phyloP scores from a whole-genome alignment of 2,329 filamentous ascomycete genomes.

The Sphaerulina vaccinii region DNA sequence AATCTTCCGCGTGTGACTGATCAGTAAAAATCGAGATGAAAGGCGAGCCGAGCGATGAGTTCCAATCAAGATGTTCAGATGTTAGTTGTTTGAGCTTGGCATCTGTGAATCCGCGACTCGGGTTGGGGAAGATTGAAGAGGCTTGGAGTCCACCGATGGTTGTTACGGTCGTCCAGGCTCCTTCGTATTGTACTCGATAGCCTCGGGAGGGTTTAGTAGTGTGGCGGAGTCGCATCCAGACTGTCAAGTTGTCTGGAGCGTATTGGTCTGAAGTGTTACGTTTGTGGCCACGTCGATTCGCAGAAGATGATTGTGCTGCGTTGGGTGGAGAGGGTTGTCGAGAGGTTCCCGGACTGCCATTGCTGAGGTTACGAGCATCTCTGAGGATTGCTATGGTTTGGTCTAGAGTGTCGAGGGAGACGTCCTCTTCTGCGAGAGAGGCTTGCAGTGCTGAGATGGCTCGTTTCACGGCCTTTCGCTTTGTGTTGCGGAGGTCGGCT shows the following conservation, averaged over 20 bases:
- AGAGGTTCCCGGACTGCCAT: too few species aligned
- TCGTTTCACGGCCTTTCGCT: conserved; percentile 4
- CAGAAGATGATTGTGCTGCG: not conserved
- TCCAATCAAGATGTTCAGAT: conserved; percentile 17
- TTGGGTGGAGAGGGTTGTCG: not conserved
- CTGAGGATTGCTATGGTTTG: conserved; percentile 8
- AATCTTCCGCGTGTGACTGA: conserved; percentile 11
- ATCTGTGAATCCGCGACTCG: conserved; percentile 12
- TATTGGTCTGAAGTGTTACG: conserved; percentile 9
- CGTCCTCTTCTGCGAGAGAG: conserved; percentile 4
- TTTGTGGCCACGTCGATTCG: conserved; percentile 1
- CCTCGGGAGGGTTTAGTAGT: conserved; percentile 11
- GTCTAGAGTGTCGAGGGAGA: conserved; percentile 12
- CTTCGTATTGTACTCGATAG: conserved; percentile 16
- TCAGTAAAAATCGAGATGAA: conserved; percentile 19
- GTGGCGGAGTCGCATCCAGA: conserved; percentile 20
- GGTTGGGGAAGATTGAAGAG: conserved; percentile 13
- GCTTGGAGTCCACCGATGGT: conserved; percentile 15
- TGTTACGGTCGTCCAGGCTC: conserved; percentile 13
- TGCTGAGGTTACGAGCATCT: too few species aligned
- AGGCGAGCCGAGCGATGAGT: conserved; percentile 8
- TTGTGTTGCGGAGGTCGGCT: not conserved
- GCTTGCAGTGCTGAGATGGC: conserved; percentile 7
- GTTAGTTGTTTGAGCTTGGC: conserved; percentile 13
- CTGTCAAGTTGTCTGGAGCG: conserved; percentile 5